Percentiles rank a stretch among this genome's conserved stretches.
Conservation (phyloP, 2,329 filamentous ascomycete species). For the Ascochyta rabiei region DNA sequence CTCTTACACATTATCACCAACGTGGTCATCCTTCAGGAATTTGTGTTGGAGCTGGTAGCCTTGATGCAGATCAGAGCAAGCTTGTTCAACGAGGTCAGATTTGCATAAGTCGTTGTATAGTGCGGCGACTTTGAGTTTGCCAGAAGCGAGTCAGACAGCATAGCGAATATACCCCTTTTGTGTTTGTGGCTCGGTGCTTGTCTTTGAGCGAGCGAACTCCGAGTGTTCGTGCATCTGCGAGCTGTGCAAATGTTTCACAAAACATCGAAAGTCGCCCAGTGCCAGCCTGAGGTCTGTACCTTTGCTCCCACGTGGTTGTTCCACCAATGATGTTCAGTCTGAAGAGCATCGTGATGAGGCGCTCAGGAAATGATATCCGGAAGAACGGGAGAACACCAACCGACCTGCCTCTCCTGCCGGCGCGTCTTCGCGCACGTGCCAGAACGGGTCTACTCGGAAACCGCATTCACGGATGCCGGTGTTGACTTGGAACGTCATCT, state of each 20-base stretch:
- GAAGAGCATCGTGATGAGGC: conserved; percentile 6
- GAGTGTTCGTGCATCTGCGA: not conserved
- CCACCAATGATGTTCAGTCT: conserved; percentile 10
- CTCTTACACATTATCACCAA: conserved; percentile 58
- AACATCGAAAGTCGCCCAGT: not conserved
- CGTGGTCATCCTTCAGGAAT: conserved; percentile 58
- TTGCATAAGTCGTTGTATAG: conserved; percentile 32
- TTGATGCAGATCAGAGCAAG: conserved; percentile 56
- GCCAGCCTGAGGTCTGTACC: conserved; percentile 5
- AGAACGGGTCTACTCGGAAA: conserved; percentile 25
- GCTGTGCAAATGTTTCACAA: conserved; percentile 4
- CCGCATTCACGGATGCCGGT: conserved; percentile 30
- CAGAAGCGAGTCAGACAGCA: conserved; percentile 12
- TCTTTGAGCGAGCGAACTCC: conserved; percentile 1
- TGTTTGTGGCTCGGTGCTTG: conserved; percentile 3
- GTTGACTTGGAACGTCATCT: conserved; percentile 37
- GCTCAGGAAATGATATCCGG: conserved; percentile 16
- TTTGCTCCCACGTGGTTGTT: conserved; percentile 5
- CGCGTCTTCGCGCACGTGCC: conserved; percentile 28
- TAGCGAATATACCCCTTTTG: conserved; percentile 33
- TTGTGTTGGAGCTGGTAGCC: conserved; percentile 56
- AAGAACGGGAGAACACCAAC: conserved; percentile 12
- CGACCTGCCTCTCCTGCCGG: conserved; percentile 21
- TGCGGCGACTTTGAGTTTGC: conserved; percentile 6
- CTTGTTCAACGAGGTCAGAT: conserved; percentile 54